Conservation (phyloP, 345 rosid species). For the Salix viminalis region DNA sequence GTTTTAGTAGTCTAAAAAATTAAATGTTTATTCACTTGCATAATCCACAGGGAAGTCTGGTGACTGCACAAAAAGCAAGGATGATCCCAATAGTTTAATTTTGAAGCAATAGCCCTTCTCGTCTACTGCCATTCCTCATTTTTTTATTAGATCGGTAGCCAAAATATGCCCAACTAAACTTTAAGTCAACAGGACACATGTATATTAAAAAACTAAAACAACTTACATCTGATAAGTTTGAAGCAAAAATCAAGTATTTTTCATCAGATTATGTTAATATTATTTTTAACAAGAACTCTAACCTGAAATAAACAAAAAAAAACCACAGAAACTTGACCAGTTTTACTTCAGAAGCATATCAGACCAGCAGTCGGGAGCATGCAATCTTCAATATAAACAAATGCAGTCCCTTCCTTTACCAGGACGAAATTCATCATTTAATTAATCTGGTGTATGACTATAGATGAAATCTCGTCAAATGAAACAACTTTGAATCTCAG, state of each 20-base stretch:
- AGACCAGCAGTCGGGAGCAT: neutral
- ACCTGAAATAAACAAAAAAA: neutral
- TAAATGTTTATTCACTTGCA: neutral
- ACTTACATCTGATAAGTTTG: neutral
- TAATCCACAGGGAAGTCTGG: neutral
- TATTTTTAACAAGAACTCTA: neutral
- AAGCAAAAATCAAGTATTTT: neutral
- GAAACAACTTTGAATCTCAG: neutral
- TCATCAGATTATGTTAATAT: neutral
- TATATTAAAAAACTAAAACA: neutral
- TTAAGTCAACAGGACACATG: neutral
- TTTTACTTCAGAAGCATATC: constrained; percentile 1
- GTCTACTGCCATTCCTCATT: too few species aligned
- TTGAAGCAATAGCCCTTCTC: neutral
- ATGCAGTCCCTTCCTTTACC: neutral
- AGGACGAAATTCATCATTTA: neutral
- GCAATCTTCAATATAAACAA: neutral
- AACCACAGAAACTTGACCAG: neutral
- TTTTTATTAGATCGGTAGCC: neutral
- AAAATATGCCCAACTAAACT: neutral
- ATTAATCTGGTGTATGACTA: neutral
- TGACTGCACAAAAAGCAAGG: neutral
- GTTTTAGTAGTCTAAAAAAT: constrained; percentile 1
- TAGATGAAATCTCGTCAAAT: neutral
- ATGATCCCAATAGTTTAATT: neutral